Percentiles rank a stretch among this genome's conserved stretches.
These are phyloP conservation scores for Phyllostachys edulis DNA, from an alignment of 176 grass and related monocot species.

Conservation along the genomic window DNA sequence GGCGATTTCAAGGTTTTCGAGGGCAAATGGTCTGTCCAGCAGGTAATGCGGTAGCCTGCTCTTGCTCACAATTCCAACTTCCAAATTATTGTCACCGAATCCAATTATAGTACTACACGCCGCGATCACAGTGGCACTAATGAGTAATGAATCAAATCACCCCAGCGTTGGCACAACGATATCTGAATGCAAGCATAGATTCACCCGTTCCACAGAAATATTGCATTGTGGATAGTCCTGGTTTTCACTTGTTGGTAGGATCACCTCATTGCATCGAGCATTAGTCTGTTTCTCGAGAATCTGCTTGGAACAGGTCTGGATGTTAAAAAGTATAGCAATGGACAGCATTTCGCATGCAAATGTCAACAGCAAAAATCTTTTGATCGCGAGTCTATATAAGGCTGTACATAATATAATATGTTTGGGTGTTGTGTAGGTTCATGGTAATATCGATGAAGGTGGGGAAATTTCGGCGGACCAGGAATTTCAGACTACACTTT, in stretches of 20 bases:
- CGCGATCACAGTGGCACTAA: not conserved
- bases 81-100: not conserved
- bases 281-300: not conserved
- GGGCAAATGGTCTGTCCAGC: conserved; percentile 82
- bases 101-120: not conserved
- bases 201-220: not conserved
- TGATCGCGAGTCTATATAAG: not conserved
- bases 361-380: not conserved
- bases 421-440: conserved; percentile 35
- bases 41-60: conserved; percentile 31
- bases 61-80: not conserved
- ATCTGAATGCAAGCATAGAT: not conserved
- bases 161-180: not conserved
- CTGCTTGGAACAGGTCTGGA: not conserved
- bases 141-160: not conserved
- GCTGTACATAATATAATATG: not conserved
- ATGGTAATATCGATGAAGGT: not conserved
- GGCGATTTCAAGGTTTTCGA: conserved; percentile 82
- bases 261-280: not conserved
- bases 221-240: not conserved
- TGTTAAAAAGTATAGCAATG: not conserved
- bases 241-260: not conserved
- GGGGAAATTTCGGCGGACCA: not conserved
- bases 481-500: conserved; percentile 57
- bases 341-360: not conserved